Evolutionary conservation across 768 basidiomycete genomes (phyloP), one percentile per base, ranked within the genome.

Genomic region (Rhodotorula graminis): DNA sequence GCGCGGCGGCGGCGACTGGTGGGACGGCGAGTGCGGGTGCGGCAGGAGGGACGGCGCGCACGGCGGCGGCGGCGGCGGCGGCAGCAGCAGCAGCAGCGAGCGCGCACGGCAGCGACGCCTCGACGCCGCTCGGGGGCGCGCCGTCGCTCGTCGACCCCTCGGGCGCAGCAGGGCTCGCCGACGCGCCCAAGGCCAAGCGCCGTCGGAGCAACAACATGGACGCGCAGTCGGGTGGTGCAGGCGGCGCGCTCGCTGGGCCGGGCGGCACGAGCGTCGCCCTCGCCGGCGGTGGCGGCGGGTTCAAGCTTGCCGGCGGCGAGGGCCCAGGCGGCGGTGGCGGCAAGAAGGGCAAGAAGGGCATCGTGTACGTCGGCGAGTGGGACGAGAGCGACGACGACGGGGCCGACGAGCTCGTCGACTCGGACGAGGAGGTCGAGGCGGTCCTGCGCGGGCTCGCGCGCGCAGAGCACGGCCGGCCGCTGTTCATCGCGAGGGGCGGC

Each of bases 401-500:
- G 33, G 69, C 52, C 37, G 77, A 72, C 46, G 74, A 63, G 60
- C 53, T 69, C 69, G 73, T 93, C 73, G 91, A 93, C 79, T 92
- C 91, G 9, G 91, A 93, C 77, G 88, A 87, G 18, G 92, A 93
- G 81, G 83, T 93, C 61, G 92, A 93, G 64, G 85, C 87, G 23
- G 83, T 93, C 37, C 85, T 89, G 42, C 84, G 83, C 67, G 87
- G 87, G 5, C 15, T 71, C 14, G 29, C 46, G 25, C 33, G 67
- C 33, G 47, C 50, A 33, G 61, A 42, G n/a, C 55, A 21, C 23
- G 64, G 61, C 15, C 25, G 62, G 2, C 65, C 67, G 33, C 53
- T 69, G 15, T 88, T 85, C 10, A 82, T 85, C 10, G 89, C 89
- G 19, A 82, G 92, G 27, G 91, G 90, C 3, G 85, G 88, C 0